Base-by-base conservation (phyloP, 768 basidiomycete genomes). In the Pleurotus ostreatus region DNA sequence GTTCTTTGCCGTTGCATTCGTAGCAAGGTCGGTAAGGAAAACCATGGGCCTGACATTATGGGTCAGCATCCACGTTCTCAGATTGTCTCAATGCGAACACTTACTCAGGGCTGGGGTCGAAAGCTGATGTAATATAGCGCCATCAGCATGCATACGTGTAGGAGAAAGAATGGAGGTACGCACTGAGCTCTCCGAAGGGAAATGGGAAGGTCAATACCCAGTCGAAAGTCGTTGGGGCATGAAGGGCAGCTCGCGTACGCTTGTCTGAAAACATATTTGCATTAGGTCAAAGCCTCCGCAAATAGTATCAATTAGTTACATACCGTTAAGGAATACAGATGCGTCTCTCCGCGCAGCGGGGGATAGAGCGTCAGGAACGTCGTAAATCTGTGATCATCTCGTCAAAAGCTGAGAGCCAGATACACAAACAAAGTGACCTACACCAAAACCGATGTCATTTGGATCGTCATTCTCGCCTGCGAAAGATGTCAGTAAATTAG, bases 1-100 rank as follows among this genome's bases (percentile, higher is more conserved):
- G 22, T 73, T 66, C 4, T 77, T 77, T 1, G 71, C 72, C 0
- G 85, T 77, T 18, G 82, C 79, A 58, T 88, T 88, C 11, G 81
- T 77, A 3, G 86, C 85, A n/a, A 88, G 74, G 25, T 85, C 84
- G 0, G 77, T 73, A 26, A 89, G 70, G 67, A 86, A 87, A 20
- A 70, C 75, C 75, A 85, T 85, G 4, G 86, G 79, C 60, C 84
- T 86, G 41, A 26, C 9, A 30, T 23, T 6, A 39, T 4, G 39
- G 20, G 16, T n/a, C 23, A 16, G 37, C 1, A 59, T 55, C n/a
- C 16, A 25, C 20, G 37, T 20, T 30, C 20, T 18, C 16, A 48
- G 8, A 13, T 13, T 15, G 12, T 52, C 46, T 2, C 15, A 26
- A 15, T 15, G 47, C 15, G 15, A 20, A 34, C n/a, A 64, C 72